Evolutionary conservation across 371 early-diverging fungal species (phyloP).

Genomic region (Syncephalastrum racemosum): DNA sequence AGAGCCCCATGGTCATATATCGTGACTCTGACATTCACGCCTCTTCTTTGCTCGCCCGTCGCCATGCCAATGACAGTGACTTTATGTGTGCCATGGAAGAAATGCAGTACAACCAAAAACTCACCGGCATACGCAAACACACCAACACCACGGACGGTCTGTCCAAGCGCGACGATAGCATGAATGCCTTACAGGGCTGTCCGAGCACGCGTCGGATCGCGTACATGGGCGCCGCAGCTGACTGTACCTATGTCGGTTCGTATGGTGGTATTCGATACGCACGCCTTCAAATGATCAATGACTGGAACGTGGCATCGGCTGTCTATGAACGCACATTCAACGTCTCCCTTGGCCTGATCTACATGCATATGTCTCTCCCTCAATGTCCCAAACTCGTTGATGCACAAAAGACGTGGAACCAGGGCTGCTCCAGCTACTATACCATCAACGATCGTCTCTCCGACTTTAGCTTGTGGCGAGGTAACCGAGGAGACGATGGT

Average conservation of each 20-base stretch:
- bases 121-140: conserved; percentile 15
- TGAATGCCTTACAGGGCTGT: conserved; percentile 6
- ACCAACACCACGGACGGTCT: neutral
- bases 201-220: conserved; percentile 25
- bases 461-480: conserved; percentile 92
- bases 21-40: conserved; percentile 58
- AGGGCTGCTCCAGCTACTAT: conserved; percentile 71
- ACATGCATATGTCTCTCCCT: conserved; percentile 68
- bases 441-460: conserved; percentile 77
- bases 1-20: conserved; percentile 60
- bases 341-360: conserved; percentile 81
- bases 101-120: conserved; percentile 20
- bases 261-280: conserved; percentile 62
- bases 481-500: conserved; percentile 60
- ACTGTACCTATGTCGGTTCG: conserved; percentile 69
- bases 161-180: neutral
- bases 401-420: conserved; percentile 69
- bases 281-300: conserved; percentile 67
- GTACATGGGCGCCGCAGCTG: conserved; percentile 62
- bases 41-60: neutral
- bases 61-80: conserved; percentile 1
- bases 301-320: conserved; percentile 77
- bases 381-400: conserved; percentile 53
- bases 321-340: conserved; percentile 93
- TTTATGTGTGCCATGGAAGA: conserved; percentile 26